A percentile compares a stretch with the other conserved stretches of the same genome.
Conservation (phyloP, 495 filamentous ascomycete species). For the Letharia lupina region DNA sequence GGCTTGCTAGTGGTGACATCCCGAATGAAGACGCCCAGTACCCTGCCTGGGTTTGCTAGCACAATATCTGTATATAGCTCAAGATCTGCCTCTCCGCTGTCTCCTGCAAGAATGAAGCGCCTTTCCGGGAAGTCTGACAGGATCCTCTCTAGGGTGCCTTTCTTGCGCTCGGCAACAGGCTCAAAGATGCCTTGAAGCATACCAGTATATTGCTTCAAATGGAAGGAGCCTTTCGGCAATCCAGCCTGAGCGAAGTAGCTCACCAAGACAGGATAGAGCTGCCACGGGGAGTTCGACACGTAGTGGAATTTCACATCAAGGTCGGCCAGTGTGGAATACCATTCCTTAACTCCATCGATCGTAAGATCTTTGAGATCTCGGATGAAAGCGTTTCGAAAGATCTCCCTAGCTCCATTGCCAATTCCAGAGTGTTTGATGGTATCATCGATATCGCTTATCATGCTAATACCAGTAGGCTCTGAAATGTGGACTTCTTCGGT, state of each 20-base stretch:
- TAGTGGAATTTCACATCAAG: conserved; percentile 85
- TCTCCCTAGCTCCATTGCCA: conserved; percentile 73
- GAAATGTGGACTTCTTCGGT: conserved; percentile 67
- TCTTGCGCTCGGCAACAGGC: conserved; percentile 91
- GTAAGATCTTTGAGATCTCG: conserved; percentile 73
- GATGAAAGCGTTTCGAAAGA: conserved; percentile 91
- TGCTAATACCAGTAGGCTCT: conserved; percentile 71
- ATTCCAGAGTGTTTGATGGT: conserved; percentile 96
- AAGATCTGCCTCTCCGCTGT: conserved; percentile 92
- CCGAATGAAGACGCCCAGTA: conserved; percentile 83
- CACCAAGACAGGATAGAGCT: conserved; percentile 80
- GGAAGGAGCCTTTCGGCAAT: conserved; percentile 79
- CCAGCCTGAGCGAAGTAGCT: conserved; percentile 73
- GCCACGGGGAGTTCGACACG: conserved; percentile 93
- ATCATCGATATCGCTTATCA: conserved; percentile 98
- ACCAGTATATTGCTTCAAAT: conserved; percentile 89
- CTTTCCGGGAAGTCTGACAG: conserved; percentile 82
- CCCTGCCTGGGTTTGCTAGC: conserved; percentile 67
- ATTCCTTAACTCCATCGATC: conserved; percentile 77
- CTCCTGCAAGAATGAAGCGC: conserved; percentile 84
- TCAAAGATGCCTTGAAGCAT: conserved; percentile 98
- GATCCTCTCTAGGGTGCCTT: conserved; percentile 73
- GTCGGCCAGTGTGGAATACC: conserved; percentile 69
- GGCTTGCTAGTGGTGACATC: conserved; percentile 76
- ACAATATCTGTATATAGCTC: conserved; percentile 97